These are phyloP conservation scores for Lasiosphaeria hispida DNA, from an alignment of 495 filamentous ascomycete genomes.

Conservation along the genomic window DNA sequence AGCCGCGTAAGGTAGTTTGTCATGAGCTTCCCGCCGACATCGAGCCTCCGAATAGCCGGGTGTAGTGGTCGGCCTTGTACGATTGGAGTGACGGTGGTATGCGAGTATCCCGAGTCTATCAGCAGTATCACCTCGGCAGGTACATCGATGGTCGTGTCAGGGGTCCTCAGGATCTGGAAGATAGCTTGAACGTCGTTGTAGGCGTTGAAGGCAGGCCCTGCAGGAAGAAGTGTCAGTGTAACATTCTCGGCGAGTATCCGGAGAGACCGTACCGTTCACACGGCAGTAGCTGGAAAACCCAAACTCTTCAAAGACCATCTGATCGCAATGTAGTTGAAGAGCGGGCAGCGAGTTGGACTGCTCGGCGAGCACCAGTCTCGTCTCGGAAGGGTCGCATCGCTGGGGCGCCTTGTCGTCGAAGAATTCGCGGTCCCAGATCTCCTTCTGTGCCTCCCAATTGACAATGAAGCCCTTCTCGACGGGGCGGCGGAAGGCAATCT, in stretches of 20 bases:
- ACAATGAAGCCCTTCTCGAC: slow-evolving; percentile 95
- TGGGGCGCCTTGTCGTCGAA: slow-evolving; percentile 69
- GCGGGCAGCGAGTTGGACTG: slow-evolving; percentile 80
- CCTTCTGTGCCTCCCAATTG: slow-evolving; percentile 95
- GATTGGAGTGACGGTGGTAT: slow-evolving; percentile 88
- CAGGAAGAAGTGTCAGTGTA: not conserved
- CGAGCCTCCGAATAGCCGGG: slow-evolving; percentile 76
- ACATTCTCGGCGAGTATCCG: too few species aligned
- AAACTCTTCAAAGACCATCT: slow-evolving; percentile 97
- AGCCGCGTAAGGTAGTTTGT: slow-evolving; percentile 94
- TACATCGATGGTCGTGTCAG: slow-evolving; percentile 40
- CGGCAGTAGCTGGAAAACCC: slow-evolving; percentile 86
- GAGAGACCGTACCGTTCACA: slow-evolving; percentile 58
- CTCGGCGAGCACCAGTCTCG: slow-evolving; percentile 81
- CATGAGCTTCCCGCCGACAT: slow-evolving; percentile 87
- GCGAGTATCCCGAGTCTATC: slow-evolving; percentile 89
- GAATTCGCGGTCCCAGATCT: slow-evolving; percentile 92
- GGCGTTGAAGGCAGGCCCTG: slow-evolving; percentile 67
- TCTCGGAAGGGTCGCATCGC: slow-evolving; percentile 72
- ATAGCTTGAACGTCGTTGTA: slow-evolving; percentile 75
- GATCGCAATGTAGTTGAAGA: slow-evolving; percentile 86
- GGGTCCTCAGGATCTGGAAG: slow-evolving; percentile 48
- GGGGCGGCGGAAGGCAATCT: slow-evolving; percentile 80
- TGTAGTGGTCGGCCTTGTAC: slow-evolving; percentile 79
- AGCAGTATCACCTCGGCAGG: slow-evolving; percentile 83